phyloP scores from a whole-genome alignment of 176 grass and related monocot genomes.

The Miscanthus lutarioriparius region DNA sequence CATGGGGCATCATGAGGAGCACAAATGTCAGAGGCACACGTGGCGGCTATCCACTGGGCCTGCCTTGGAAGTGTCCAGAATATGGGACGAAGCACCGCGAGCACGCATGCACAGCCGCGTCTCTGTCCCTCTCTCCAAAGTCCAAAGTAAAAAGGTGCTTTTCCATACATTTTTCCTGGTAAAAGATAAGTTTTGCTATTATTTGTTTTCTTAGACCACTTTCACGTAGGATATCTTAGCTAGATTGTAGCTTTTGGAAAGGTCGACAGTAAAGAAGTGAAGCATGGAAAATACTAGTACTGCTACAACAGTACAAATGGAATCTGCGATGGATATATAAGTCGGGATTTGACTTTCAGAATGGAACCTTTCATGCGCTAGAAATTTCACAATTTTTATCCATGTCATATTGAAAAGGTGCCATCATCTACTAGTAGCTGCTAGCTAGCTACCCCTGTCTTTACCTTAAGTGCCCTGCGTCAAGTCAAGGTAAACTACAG shows the following conservation, averaged over 20 bases:
- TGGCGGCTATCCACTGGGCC: conserved; percentile 31
- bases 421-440: too few relatives aligned
- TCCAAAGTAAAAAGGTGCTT: neutral
- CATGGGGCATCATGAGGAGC: conserved; percentile 31
- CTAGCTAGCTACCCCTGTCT: too few relatives aligned
- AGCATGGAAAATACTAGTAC: neutral
- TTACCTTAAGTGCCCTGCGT: too few relatives aligned
- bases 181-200: neutral
- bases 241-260: conserved; percentile 28
- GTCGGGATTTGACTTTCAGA: neutral
- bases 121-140: neutral
- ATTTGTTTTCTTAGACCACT: neutral
- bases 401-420: too few relatives aligned
- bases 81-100: neutral
- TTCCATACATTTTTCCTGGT: neutral
- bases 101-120: neutral
- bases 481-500: neutral
- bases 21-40: conserved; percentile 26
- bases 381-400: neutral
- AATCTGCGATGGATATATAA: neutral
- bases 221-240: conserved; percentile 16
- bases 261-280: neutral
- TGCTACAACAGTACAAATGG: neutral
- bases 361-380: neutral
- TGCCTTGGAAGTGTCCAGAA: neutral